A percentile compares a stretch with the other conserved stretches of the same genome.
phyloP scores from a whole-genome alignment of 2,329 filamentous ascomycete genomes.

The Beauveria brongniartii region DNA sequence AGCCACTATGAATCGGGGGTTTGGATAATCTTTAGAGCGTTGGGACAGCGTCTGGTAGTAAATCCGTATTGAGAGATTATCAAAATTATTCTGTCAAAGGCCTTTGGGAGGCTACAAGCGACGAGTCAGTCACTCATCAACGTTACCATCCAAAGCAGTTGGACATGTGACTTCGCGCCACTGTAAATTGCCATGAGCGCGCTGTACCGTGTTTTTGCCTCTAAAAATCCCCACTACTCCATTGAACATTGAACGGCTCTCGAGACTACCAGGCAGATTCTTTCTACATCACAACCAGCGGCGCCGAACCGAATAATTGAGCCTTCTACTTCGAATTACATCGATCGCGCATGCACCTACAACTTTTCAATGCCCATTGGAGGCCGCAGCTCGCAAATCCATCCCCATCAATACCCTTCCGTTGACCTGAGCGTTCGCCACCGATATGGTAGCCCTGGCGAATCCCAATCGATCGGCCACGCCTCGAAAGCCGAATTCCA shows the following conservation, averaged over 20 bases:
- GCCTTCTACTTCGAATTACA: too few relatives aligned
- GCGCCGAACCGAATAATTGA: not conserved
- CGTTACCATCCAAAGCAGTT: not conserved
- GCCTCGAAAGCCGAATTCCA: constrained; percentile 23
- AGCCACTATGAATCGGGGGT: too few relatives aligned
- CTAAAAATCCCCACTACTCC: constrained; percentile 12
- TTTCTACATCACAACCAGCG: not conserved
- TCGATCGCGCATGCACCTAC: not conserved
- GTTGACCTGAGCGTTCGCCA: not conserved
- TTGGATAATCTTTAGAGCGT: too few relatives aligned
- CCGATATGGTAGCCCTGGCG: constrained; percentile 26
- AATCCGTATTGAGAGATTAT: too few relatives aligned
- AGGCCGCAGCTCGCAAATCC: not conserved
- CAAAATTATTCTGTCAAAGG: too few relatives aligned
- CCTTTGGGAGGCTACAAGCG: too few relatives aligned
- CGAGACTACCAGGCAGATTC: not conserved
- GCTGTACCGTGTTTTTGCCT: constrained; percentile 15
- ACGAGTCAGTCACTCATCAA: too few relatives aligned
- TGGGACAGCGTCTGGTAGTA: too few relatives aligned
- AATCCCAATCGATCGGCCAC: constrained; percentile 25
- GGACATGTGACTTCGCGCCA: constrained; percentile 26
- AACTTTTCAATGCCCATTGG: not conserved
- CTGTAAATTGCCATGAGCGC: constrained; percentile 14
- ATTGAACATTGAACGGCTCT: not conserved
- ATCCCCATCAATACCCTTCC: not conserved